Evolutionary conservation across 441 rosid species (phyloP).

Genomic region (Erysimum cheiri): DNA sequence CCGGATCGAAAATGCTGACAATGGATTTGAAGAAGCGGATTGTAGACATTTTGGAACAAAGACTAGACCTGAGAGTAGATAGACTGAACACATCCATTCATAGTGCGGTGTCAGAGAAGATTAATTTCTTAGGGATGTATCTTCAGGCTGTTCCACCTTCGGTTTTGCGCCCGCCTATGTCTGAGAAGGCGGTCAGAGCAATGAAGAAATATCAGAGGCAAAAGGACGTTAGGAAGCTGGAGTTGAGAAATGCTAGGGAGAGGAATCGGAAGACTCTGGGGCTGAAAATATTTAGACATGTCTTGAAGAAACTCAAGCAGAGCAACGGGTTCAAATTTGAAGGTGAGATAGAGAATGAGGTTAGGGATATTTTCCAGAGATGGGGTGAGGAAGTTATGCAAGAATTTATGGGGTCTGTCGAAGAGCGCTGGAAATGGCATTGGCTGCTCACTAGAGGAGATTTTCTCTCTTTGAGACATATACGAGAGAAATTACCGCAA

Average conservation of each 20-base stretch:
- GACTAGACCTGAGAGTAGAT: constrained; percentile 66
- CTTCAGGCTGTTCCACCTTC: constrained; percentile 92
- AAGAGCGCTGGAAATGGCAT: constrained; percentile 81
- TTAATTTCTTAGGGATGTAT: constrained; percentile 77
- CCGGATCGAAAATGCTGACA: constrained; percentile 70
- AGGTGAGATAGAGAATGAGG: constrained; percentile 66
- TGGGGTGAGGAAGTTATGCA: constrained; percentile 81
- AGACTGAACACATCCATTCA: constrained; percentile 67
- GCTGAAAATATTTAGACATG: constrained; percentile 69
- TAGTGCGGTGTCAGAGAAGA: constrained; percentile 79
- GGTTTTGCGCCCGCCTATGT: constrained; percentile 73
- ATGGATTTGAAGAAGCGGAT: constrained; percentile 67
- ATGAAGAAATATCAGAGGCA: constrained; percentile 85
- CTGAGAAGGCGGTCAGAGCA: constrained; percentile 85
- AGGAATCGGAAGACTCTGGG: constrained; percentile 78
- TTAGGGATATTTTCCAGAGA: constrained; percentile 57
- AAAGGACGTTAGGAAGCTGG: constrained; percentile 74
- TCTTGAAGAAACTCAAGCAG: constrained; percentile 72
- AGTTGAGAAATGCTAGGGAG: constrained; percentile 79
- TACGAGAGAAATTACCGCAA: constrained; percentile 75
- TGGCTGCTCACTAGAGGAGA: constrained; percentile 74
- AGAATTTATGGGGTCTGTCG: constrained; percentile 72
- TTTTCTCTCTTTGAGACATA: constrained; percentile 76
- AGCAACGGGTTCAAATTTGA: constrained; percentile 59
- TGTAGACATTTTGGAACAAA: constrained; percentile 59